Conservation (phyloP, 2,329 filamentous ascomycete genomes). For the Trichoderma sp. region DNA sequence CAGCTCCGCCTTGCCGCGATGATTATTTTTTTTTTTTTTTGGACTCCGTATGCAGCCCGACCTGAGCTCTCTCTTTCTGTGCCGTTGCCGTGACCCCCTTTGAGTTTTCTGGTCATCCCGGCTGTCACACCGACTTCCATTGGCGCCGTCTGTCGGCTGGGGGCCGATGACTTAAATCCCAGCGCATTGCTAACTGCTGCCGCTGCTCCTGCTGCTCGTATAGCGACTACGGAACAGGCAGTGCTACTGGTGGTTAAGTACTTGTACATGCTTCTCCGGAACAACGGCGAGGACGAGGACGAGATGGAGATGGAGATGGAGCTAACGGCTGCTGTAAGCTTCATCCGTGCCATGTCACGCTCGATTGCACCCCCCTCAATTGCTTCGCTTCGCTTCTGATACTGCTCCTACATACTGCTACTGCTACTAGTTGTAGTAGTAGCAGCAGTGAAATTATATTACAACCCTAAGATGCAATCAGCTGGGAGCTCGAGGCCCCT, state of each 20-base stretch:
- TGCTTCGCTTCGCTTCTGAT: neutral
- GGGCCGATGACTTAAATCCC: slow-evolving; percentile 8
- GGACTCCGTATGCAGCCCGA: neutral
- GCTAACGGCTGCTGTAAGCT: slow-evolving; percentile 19
- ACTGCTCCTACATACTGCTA: neutral
- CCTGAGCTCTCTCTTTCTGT: neutral
- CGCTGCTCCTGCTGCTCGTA: neutral
- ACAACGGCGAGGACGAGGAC: slow-evolving; percentile 1
- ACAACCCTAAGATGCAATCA: slow-evolving; percentile 3
- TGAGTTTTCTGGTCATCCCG: neutral
- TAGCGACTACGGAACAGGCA: neutral
- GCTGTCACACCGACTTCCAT: slow-evolving; percentile 25
- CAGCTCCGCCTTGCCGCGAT: neutral
- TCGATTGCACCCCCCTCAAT: slow-evolving; percentile 6
- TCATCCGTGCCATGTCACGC: slow-evolving; percentile 19
- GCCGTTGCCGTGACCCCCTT: neutral
- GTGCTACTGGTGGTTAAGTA: neutral
- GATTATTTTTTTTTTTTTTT: neutral
- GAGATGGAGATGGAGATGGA: slow-evolving; percentile 2
- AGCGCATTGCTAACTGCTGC: slow-evolving; percentile 9
- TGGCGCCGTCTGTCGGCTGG: slow-evolving; percentile 18
- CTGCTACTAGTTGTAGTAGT: no score
- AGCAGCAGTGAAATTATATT: neutral
- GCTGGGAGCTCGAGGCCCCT: neutral
- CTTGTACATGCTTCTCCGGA: slow-evolving; percentile 11